These are phyloP conservation scores for Lepidium campestre DNA, from an alignment of 441 rosid species.

Conservation along the genomic window DNA sequence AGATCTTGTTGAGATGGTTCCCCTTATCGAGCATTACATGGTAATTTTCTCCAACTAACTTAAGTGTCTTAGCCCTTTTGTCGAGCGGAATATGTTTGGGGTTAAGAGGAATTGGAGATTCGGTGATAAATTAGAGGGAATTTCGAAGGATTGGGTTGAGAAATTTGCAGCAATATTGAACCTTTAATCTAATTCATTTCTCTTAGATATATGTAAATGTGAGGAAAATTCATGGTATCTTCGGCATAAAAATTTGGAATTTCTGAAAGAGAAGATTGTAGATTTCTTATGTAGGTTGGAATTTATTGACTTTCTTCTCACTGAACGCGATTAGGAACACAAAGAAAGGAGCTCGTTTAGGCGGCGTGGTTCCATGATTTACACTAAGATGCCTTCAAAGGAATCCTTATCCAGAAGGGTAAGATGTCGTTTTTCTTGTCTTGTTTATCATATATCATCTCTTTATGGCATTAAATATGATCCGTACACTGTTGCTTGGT, in stretches of 20 bases:
- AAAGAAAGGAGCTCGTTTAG: constrained; percentile 73
- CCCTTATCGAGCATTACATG: constrained; percentile 82
- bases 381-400: constrained; percentile 92
- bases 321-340: constrained; percentile 42
- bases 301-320: neutral
- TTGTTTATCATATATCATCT: neutral
- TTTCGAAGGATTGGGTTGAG: neutral
- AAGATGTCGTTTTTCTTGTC: constrained; percentile 1
- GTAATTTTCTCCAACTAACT: constrained; percentile 29
- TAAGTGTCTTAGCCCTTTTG: neutral
- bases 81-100: neutral
- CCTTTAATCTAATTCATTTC: neutral
- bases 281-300: constrained; percentile 1
- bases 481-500: neutral
- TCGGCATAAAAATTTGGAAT: neutral
- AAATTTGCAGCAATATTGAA: neutral
- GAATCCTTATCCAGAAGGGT: constrained; percentile 62
- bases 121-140: neutral
- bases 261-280: neutral
- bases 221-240: neutral
- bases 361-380: constrained; percentile 74
- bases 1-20: constrained; percentile 85
- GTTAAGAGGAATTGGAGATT: neutral
- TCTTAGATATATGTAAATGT: neutral
- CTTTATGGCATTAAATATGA: neutral